Percentiles rank a stretch among this genome's conserved stretches.
phyloP scores from a whole-genome alignment of 768 basidiomycete species.

The Suillus ampliporus region DNA sequence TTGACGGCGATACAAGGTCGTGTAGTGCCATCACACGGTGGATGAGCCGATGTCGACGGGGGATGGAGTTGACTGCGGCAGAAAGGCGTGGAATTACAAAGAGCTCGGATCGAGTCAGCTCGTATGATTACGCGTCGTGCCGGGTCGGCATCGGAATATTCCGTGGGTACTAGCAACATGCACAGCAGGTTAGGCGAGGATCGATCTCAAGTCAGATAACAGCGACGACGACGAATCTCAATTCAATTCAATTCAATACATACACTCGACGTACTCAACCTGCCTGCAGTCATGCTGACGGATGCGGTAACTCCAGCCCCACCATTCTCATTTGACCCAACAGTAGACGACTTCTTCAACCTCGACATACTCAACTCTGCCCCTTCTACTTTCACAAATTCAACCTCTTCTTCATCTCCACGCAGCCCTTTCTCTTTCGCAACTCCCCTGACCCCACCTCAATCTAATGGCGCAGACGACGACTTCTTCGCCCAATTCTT shows the following conservation, averaged over 20 bases:
- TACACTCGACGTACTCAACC: no score
- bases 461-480: constrained; percentile 29
- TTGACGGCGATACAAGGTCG: no score
- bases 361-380: constrained; percentile 54
- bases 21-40: no score
- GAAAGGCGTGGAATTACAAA: no score
- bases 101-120: no score
- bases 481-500: constrained; percentile 52
- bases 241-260: no score
- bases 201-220: not conserved
- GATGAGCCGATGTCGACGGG: no score
- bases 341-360: constrained; percentile 68
- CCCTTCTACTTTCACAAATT: constrained; percentile 20
- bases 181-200: no score
- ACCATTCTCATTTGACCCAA: constrained; percentile 28
- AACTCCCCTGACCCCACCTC: constrained; percentile 51
- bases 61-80: no score
- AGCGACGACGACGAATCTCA: no score
- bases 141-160: no score
- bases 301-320: constrained; percentile 18
- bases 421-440: constrained; percentile 41
- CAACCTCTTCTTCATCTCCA: constrained; percentile 51
- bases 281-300: constrained; percentile 13
- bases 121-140: no score
- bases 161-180: constrained; percentile 1